A percentile compares a stretch with the other conserved stretches of the same genome.
Evolutionary conservation across 441 rosid genomes (phyloP).

Genomic region (Adansonia gregorii): DNA sequence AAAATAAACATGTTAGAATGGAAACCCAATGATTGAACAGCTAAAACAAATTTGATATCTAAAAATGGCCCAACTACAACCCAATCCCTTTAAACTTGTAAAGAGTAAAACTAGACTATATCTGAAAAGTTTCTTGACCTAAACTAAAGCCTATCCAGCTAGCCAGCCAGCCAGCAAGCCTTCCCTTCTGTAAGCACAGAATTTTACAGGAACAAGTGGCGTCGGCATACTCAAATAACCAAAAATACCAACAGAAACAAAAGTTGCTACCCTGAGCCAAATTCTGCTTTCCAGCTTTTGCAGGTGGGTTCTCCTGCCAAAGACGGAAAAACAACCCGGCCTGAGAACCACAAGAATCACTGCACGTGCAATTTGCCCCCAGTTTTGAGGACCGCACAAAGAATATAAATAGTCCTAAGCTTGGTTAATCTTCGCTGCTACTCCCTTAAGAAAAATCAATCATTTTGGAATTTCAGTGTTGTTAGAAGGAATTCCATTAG

Average conservation of each 20-base stretch:
- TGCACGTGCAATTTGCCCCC: constrained; percentile 38
- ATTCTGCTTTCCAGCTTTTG: constrained; percentile 40
- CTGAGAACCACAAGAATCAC: constrained; percentile 63
- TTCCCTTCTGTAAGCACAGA: not conserved
- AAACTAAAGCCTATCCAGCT: not conserved
- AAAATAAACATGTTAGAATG: too few relatives aligned
- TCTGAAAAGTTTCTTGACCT: not conserved
- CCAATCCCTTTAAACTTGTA: too few relatives aligned
- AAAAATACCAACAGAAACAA: constrained; percentile 16
- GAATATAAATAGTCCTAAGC: constrained; percentile 55
- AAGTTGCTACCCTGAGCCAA: constrained; percentile 10
- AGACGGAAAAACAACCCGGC: constrained; percentile 50
- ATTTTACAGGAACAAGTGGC: not conserved
- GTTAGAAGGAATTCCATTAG: too few relatives aligned
- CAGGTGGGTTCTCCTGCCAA: constrained; percentile 55
- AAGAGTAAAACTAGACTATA: too few relatives aligned
- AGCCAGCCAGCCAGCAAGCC: not conserved
- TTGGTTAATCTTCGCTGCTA: constrained; percentile 44
- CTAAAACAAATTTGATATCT: not conserved
- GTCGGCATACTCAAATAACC: not conserved
- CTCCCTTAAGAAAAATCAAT: constrained; percentile 50
- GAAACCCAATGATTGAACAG: not conserved
- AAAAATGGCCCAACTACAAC: too few relatives aligned
- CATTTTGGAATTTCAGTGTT: constrained; percentile 37
- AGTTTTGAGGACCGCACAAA: constrained; percentile 49